phyloP scores from a whole-genome alignment of 345 rosid species.

The Hypericum androsaemum region DNA sequence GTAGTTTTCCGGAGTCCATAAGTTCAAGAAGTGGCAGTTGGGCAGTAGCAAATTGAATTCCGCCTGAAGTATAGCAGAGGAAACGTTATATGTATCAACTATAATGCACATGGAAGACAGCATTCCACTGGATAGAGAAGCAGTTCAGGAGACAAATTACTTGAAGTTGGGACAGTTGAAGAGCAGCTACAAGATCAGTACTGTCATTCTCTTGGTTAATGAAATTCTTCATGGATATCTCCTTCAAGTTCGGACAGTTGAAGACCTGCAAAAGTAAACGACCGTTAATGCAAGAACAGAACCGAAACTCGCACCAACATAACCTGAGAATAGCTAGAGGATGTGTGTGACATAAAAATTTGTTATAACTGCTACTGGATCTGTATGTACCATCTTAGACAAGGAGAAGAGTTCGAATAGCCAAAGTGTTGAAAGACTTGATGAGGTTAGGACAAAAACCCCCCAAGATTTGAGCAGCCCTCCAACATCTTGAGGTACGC shows the following conservation, averaged over 20 bases:
- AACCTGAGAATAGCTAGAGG: not conserved
- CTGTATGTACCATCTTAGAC: too few relatives aligned
- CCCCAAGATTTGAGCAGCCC: too few relatives aligned
- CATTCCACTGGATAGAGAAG: not conserved
- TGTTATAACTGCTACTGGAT: not conserved
- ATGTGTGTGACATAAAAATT: not conserved
- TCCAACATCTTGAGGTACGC: too few relatives aligned
- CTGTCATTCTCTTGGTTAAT: constrained; percentile 64
- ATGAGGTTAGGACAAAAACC: too few relatives aligned
- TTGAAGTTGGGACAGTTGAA: constrained; percentile 69
- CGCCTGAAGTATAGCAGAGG: constrained; percentile 41
- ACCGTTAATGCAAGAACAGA: not conserved
- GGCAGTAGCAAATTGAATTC: constrained; percentile 95
- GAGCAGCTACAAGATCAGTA: constrained; percentile 56
- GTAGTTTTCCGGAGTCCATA: constrained; percentile 62
- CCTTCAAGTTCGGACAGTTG: constrained; percentile 73
- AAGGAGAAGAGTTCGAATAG: too few relatives aligned
- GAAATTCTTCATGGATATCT: constrained; percentile 79
- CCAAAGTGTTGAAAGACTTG: too few relatives aligned
- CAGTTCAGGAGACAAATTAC: constrained; percentile 36
- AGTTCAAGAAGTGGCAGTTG: constrained; percentile 90
- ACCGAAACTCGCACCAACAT: not conserved
- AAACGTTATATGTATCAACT: not conserved
- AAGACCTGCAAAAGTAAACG: constrained; percentile 35
- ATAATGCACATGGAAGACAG: not conserved